Conservation (phyloP, 371 early-diverging fungal species). For the Mucor racemosus region DNA sequence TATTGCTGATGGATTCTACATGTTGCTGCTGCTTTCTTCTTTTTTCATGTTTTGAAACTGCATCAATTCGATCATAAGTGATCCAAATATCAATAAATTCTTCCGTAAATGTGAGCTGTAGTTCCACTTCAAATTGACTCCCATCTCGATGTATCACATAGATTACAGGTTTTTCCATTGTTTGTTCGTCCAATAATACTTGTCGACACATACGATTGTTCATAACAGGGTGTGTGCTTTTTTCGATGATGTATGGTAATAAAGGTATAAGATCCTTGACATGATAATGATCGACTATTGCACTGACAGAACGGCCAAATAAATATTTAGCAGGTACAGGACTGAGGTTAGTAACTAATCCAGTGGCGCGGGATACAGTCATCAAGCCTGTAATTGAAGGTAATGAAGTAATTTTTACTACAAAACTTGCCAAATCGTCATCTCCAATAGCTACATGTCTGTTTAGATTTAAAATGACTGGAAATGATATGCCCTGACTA, state of each 20-base stretch:
- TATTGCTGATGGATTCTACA: background rate
- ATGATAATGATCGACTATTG: slow-evolving; percentile 49
- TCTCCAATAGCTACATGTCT: slow-evolving; percentile 21
- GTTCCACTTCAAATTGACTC: slow-evolving; percentile 60
- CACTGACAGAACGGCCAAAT: slow-evolving; percentile 56
- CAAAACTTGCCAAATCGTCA: slow-evolving; percentile 15
- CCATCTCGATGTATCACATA: slow-evolving; percentile 70
- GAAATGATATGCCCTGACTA: slow-evolving; percentile 63
- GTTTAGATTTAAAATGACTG: slow-evolving; percentile 60
- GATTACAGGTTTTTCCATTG: slow-evolving; percentile 24
- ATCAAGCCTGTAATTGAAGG: slow-evolving; percentile 69
- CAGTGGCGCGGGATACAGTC: slow-evolving; percentile 49
- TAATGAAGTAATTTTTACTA: slow-evolving; percentile 62
- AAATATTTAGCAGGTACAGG: slow-evolving; percentile 72
- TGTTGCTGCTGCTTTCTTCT: background rate
- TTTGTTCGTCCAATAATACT: slow-evolving; percentile 11
- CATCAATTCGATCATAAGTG: slow-evolving; percentile 59
- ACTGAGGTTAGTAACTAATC: slow-evolving; percentile 59
- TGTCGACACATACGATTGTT: slow-evolving; percentile 6
- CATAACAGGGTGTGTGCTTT: background rate
- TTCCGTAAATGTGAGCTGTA: slow-evolving; percentile 61
- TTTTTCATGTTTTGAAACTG: slow-evolving; percentile 20
- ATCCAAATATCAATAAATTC: slow-evolving; percentile 65
- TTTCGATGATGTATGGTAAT: slow-evolving; percentile 34
- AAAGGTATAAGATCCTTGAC: slow-evolving; percentile 63